Percentiles rank a stretch among this genome's conserved stretches.
phyloP scores from a whole-genome alignment of 306 rosid genomes.

The Acacia melanoxylon region DNA sequence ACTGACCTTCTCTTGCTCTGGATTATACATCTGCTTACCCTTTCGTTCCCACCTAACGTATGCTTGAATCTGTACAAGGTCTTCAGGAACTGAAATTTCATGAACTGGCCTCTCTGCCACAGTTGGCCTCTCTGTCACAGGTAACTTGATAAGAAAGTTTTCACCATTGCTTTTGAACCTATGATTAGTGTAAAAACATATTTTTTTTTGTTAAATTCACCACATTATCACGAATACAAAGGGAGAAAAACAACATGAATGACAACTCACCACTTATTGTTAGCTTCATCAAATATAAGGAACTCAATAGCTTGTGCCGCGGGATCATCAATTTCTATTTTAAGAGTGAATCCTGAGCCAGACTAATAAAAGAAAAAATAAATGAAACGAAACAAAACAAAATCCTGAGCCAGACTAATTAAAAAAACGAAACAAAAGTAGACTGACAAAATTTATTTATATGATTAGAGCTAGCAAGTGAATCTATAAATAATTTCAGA shows the following conservation, averaged over 20 bases:
- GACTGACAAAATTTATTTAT: not conserved
- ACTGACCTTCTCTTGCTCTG: conserved; percentile 92
- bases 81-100: conserved; percentile 84
- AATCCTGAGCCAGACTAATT: conserved; percentile 74
- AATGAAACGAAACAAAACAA: not conserved
- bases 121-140: conserved; percentile 45
- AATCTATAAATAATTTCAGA: not conserved
- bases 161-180: conserved; percentile 84
- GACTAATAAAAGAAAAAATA: conserved; percentile 42
- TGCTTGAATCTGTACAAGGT: conserved; percentile 94
- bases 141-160: conserved; percentile 74
- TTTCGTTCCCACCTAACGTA: conserved; percentile 92
- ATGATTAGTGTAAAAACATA: not conserved
- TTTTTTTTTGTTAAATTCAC: not conserved
- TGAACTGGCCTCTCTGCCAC: conserved; percentile 42
- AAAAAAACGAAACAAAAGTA: conserved; percentile 26
- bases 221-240: not conserved
- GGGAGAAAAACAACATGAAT: conserved; percentile 8
- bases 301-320: conserved; percentile 85
- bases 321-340: conserved; percentile 85
- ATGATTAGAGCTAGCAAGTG: not conserved
- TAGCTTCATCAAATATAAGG: conserved; percentile 81
- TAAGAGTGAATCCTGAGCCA: conserved; percentile 69
- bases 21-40: conserved; percentile 88
- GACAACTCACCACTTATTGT: conserved; percentile 76